Evolutionary conservation across 139 green algal species (phyloP).

Genomic region (Chlamydomonas sp.): DNA sequence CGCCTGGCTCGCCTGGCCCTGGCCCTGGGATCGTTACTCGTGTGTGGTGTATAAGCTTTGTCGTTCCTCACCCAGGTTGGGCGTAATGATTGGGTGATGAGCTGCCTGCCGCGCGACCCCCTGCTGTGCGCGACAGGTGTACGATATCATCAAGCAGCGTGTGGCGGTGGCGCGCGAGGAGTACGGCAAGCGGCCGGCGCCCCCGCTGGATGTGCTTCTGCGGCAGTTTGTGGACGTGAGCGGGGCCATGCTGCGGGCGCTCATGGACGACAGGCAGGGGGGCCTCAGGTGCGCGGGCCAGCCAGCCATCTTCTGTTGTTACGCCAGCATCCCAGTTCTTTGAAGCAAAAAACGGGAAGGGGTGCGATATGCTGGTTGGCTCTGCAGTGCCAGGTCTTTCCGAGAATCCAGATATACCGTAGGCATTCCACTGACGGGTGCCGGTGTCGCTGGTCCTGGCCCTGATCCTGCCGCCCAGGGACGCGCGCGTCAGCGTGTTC

Average conservation of each 20-base stretch:
- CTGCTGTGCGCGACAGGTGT: not conserved
- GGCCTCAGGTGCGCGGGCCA: not conserved
- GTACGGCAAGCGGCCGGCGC: conserved; percentile 17
- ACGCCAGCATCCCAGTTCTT: not conserved
- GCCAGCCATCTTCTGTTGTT: not conserved
- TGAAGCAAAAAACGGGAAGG: not conserved
- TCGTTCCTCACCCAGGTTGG: too few relatives aligned
- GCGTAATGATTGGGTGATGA: not conserved
- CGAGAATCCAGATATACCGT: not conserved
- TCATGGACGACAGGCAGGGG: not conserved
- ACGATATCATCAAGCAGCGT: not conserved
- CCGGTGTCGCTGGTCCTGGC: not conserved
- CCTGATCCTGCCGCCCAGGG: not conserved
- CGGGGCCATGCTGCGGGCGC: not conserved
- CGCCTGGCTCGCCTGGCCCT: too few relatives aligned
- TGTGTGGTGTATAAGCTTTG: not conserved
- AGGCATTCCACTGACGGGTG: not conserved
- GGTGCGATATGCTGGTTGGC: too few relatives aligned
- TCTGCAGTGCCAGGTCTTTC: too few relatives aligned
- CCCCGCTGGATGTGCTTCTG: conserved; percentile 16
- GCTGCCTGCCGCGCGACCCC: not conserved
- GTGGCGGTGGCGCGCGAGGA: not conserved
- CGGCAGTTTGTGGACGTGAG: not conserved
- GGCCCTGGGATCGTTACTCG: too few relatives aligned
- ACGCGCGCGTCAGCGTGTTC: conserved; percentile 15